Evolutionary conservation across 1,139 yeast species (phyloP).

Genomic region (Hyphopichia buzzinii): DNA sequence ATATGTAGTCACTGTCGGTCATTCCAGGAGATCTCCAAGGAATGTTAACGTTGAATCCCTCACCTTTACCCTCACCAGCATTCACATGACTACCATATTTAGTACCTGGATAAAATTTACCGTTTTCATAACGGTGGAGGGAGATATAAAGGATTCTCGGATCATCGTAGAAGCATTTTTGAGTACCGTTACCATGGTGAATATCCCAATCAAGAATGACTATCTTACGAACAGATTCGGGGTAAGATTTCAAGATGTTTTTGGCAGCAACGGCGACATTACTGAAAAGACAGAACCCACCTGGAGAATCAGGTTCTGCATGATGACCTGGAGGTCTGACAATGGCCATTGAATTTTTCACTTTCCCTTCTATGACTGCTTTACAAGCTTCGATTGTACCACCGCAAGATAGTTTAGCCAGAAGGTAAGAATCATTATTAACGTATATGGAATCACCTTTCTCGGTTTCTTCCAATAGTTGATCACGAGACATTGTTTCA

Average conservation of each 20-base stretch:
- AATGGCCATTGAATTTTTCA: conserved; percentile 88
- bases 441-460: conserved; percentile 93
- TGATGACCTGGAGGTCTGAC: conserved; percentile 99
- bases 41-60: conserved; percentile 82
- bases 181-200: conserved; percentile 98
- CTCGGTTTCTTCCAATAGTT: conserved; percentile 80
- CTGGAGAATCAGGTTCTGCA: conserved; percentile 96
- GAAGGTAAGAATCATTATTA: conserved; percentile 82
- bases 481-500: conserved; percentile 74
- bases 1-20: conserved; percentile 93
- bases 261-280: conserved; percentile 98
- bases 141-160: conserved; percentile 90
- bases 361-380: conserved; percentile 91
- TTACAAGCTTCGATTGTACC: conserved; percentile 96
- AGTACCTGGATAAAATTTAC: conserved; percentile 93
- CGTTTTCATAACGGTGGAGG: conserved; percentile 88
- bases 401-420: conserved; percentile 93
- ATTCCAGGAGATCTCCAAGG: conserved; percentile 96
- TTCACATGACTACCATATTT: conserved; percentile 72
- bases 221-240: conserved; percentile 82
- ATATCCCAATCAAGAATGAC: conserved; percentile 96
- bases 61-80: conserved; percentile 83
- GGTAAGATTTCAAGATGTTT: conserved; percentile 74
- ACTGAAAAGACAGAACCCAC: conserved; percentile 94
- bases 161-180: conserved; percentile 83